Evolutionary conservation across 768 basidiomycete genomes (phyloP).

Genomic region (Atractiella rhizophila): DNA sequence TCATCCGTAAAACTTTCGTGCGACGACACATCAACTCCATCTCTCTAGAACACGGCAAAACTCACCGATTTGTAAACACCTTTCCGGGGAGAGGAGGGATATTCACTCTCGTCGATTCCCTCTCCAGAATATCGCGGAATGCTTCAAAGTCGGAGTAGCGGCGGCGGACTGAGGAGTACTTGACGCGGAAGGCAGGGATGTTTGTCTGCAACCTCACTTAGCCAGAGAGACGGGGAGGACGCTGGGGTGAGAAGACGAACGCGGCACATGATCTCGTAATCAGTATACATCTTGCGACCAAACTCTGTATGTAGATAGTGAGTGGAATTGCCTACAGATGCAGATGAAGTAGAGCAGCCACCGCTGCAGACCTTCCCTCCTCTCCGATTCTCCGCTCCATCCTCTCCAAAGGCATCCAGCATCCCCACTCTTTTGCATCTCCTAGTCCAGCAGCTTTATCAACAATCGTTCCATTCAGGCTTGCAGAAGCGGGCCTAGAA

Average conservation of each 20-base stretch:
- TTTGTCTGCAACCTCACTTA: constrained; percentile 43
- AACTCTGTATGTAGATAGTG: too few species aligned
- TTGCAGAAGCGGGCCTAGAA: too few species aligned
- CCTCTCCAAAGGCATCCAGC: too few species aligned
- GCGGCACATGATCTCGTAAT: constrained; percentile 96
- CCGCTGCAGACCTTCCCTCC: too few species aligned
- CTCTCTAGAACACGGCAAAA: background rate
- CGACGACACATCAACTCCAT: background rate
- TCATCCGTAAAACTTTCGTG: constrained; percentile 54
- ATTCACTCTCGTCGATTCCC: constrained; percentile 88
- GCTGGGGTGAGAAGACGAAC: constrained; percentile 24
- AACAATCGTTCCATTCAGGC: too few species aligned
- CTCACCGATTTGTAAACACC: constrained; percentile 67
- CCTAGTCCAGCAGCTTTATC: too few species aligned
- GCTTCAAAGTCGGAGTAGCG: constrained; percentile 75
- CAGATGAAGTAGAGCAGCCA: too few species aligned
- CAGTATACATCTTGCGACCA: constrained; percentile 96
- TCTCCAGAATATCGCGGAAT: constrained; percentile 90
- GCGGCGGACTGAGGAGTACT: constrained; percentile 48
- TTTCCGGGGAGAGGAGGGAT: constrained; percentile 93
- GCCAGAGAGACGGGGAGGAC: background rate
- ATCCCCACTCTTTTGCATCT: too few species aligned
- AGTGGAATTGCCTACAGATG: too few species aligned
- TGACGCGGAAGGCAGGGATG: constrained; percentile 75
- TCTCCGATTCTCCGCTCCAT: too few species aligned